These are phyloP conservation scores for Cupressus sempervirens DNA, from an alignment of 75 land plant species.

Conservation along the genomic window DNA sequence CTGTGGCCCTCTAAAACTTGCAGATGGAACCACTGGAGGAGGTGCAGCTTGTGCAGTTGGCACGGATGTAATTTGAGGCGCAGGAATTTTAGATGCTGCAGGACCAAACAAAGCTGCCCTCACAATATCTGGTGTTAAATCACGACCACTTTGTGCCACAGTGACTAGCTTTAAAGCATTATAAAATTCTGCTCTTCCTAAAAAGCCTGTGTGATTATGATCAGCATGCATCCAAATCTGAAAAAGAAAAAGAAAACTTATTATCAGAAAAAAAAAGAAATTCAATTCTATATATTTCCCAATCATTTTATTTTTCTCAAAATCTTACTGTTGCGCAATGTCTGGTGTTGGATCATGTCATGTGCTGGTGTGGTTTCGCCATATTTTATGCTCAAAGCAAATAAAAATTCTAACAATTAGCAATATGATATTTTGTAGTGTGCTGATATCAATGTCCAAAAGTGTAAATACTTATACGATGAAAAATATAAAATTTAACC, in stretches of 20 bases:
- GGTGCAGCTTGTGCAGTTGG: slow-evolving; percentile 18
- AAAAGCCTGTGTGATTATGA: slow-evolving; percentile 61
- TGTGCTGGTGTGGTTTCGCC: background rate
- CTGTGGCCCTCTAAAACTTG: background rate
- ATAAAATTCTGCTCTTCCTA: slow-evolving; percentile 69
- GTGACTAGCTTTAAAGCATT: slow-evolving; percentile 92
- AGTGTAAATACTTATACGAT: background rate
- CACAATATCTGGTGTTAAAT: slow-evolving; percentile 81
- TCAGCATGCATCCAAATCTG: slow-evolving; percentile 94
- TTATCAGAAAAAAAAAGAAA: background rate
- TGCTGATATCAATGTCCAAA: background rate
- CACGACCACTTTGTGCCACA: slow-evolving; percentile 89
- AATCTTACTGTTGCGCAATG: background rate
- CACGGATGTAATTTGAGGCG: slow-evolving; percentile 64
- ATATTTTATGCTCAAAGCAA: background rate
- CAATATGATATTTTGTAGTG: background rate
- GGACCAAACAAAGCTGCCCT: slow-evolving; percentile 78
- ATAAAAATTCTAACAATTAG: background rate
- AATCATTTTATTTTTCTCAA: background rate
- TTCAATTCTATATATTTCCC: background rate
- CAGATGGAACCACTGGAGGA: slow-evolving; percentile 9
- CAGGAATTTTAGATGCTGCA: slow-evolving; percentile 82
- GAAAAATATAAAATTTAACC: background rate
- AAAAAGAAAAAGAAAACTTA: background rate
- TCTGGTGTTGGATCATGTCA: background rate